phyloP scores from a whole-genome alignment of 1,284 basidiomycete genomes.

The Golubevia pallescens region DNA sequence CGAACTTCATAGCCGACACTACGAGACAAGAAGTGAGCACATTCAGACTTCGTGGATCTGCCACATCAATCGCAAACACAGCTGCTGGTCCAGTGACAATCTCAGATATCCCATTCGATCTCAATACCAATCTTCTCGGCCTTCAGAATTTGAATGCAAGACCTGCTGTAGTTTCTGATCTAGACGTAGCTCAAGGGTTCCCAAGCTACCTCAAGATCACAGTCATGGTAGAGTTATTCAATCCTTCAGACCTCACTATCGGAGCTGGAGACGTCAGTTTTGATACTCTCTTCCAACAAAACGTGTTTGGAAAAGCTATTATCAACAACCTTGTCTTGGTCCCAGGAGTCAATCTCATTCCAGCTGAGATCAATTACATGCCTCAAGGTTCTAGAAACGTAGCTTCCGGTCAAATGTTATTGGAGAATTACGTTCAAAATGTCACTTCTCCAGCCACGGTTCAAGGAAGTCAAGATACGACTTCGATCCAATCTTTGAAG shows the following conservation, averaged over 20 bases:
- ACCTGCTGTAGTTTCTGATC: conserved; percentile 40
- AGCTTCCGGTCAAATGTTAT: conserved; percentile 44
- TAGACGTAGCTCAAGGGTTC: conserved; percentile 57
- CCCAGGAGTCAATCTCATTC: conserved; percentile 48
- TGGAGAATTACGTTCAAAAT: conserved; percentile 62
- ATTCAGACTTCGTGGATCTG: conserved; percentile 47
- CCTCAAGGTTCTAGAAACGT: conserved; percentile 46
- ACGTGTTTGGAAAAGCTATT: conserved; percentile 45
- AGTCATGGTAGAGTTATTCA: conserved; percentile 46
- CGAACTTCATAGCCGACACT: conserved; percentile 56
- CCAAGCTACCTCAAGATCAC: conserved; percentile 55
- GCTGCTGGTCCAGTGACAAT: conserved; percentile 56
- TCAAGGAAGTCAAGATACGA: conserved; percentile 42
- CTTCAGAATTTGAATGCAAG: conserved; percentile 59
- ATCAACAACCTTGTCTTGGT: conserved; percentile 46
- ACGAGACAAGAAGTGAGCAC: conserved; percentile 32
- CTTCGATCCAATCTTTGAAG: conserved; percentile 52
- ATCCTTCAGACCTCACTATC: conserved; percentile 60
- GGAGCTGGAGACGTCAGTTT: conserved; percentile 54
- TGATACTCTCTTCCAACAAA: conserved; percentile 30
- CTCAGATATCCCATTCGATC: conserved; percentile 54
- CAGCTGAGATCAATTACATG: conserved; percentile 49
- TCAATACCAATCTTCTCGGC: conserved; percentile 41
- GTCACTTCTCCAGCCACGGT: conserved; percentile 42
- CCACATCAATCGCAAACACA: conserved; percentile 47